These are phyloP conservation scores for Encephalitozoon intestinalis DNA, from an alignment of 371 early-diverging fungal genomes.

Conservation along the genomic window DNA sequence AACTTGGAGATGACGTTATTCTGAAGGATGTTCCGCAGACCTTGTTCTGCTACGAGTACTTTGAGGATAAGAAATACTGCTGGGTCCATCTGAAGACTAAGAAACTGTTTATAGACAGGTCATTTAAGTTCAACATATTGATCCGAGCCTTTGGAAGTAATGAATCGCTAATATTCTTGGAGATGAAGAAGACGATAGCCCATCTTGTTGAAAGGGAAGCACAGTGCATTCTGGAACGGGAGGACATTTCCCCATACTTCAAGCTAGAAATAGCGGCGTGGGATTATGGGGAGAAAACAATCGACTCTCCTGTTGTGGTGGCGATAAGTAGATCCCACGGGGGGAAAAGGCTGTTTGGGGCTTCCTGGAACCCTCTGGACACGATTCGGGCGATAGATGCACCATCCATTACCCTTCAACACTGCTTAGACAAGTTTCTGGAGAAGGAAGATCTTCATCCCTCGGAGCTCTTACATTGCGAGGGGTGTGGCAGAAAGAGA, in stretches of 20 bases:
- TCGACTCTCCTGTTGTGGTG: background rate
- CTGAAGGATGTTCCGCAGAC: background rate
- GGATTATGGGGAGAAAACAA: background rate
- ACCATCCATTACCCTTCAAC: background rate
- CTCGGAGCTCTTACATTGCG: slow-evolving; percentile 73
- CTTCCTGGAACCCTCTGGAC: background rate
- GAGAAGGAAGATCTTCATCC: slow-evolving; percentile 72
- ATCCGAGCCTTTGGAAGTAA: background rate
- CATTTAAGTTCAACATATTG: slow-evolving; percentile 3
- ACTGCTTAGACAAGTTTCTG: slow-evolving; percentile 70
- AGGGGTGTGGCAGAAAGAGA: slow-evolving; percentile 70
- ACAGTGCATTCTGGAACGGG: background rate
- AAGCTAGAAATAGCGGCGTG: background rate
- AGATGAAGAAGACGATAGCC: background rate
- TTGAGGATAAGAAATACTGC: background rate
- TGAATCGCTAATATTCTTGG: background rate
- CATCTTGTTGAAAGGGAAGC: background rate
- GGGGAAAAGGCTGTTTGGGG: background rate
- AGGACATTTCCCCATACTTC: background rate
- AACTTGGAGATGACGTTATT: background rate
- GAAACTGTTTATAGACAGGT: background rate
- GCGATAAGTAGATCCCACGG: background rate
- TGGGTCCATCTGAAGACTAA: slow-evolving; percentile 16
- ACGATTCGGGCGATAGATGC: background rate
- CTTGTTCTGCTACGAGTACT: slow-evolving; percentile 27